Conservation (phyloP, 768 basidiomycete genomes). For the Lentinula edodes region DNA sequence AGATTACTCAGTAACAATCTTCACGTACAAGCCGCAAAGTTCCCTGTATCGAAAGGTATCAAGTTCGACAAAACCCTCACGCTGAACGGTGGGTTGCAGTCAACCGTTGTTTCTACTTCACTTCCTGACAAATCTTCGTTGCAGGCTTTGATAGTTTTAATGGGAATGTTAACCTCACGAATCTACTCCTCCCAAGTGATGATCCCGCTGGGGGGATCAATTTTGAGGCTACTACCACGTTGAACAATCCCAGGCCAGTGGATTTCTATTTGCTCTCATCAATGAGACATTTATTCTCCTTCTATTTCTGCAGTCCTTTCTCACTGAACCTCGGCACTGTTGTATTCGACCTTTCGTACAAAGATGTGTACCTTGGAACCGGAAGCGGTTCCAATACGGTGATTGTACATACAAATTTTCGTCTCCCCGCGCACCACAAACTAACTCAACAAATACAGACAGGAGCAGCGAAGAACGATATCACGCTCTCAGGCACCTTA, state of each 20-base stretch:
- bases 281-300: not conserved
- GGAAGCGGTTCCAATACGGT: conserved; percentile 47
- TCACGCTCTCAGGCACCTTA: conserved; percentile 54
- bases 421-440: not conserved
- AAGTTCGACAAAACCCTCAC: conserved; percentile 57
- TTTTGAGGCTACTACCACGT: conserved; percentile 49
- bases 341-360: conserved; percentile 55
- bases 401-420: conserved; percentile 35
- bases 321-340: conserved; percentile 64
- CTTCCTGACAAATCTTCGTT: not conserved
- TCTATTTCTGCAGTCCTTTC: conserved; percentile 46
- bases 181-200: conserved; percentile 63
- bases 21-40: conserved; percentile 58
- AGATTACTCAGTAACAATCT: conserved; percentile 50
- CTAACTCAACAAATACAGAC: conserved; percentile 26
- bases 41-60: conserved; percentile 62
- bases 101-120: not conserved
- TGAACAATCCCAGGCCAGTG: conserved; percentile 52
- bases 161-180: conserved; percentile 46
- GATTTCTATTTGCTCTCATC: not conserved
- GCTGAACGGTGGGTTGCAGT: conserved; percentile 40
- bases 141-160: conserved; percentile 58
- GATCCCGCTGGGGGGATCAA: conserved; percentile 63
- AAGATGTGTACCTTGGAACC: conserved; percentile 48
- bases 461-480: conserved; percentile 43